Percentiles rank a stretch among this genome's conserved stretches.
Conservation (phyloP, 192 early-diverging fungal genomes). For the Geosiphon pyriformis region DNA sequence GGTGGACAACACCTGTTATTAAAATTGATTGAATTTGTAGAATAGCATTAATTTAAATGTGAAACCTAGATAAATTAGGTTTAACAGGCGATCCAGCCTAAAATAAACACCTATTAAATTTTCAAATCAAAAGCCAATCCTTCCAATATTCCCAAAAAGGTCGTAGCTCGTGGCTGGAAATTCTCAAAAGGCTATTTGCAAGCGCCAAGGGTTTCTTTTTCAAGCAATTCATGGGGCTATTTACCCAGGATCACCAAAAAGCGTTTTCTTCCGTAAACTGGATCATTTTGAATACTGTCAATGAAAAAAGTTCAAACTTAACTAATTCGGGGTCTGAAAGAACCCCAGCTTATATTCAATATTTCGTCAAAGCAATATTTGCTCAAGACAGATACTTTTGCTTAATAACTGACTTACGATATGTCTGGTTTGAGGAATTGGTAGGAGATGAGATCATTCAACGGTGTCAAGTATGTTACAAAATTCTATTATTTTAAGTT, state of each 20-base stretch:
- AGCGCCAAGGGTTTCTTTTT: no score
- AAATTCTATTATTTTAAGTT: background rate
- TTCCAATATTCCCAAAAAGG: no score
- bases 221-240: background rate
- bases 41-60: no score
- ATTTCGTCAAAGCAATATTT: constrained; percentile 15
- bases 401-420: constrained; percentile 5
- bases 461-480: constrained; percentile 6
- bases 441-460: constrained; percentile 9
- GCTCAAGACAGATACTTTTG: background rate
- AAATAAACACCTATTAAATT: no score
- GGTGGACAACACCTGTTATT: no score
- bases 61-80: no score
- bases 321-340: background rate
- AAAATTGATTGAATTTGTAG: no score
- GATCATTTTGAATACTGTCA: background rate
- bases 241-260: background rate
- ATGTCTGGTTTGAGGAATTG: constrained; percentile 21
- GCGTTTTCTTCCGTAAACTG: background rate
- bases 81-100: no score
- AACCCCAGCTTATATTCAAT: background rate
- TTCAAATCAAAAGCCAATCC: no score
- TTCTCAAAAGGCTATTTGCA: no score
- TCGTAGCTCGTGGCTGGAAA: no score
- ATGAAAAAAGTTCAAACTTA: background rate